Evolutionary conservation across 2,329 filamentous ascomycete genomes (phyloP).

Genomic region (Metarhizium rileyi): DNA sequence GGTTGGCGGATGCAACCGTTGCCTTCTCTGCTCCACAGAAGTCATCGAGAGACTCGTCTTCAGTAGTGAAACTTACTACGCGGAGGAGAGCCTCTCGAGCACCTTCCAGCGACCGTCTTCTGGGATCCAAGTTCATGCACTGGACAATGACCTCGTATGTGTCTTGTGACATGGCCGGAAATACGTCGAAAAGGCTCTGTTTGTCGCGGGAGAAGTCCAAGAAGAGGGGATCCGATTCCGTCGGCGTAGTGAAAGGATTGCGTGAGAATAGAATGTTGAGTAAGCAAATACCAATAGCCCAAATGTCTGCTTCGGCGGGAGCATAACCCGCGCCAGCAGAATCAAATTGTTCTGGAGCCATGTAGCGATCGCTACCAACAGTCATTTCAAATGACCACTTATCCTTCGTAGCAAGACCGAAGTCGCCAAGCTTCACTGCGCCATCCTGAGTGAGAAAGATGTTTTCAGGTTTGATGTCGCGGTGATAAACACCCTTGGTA

Average conservation of each 20-base stretch:
- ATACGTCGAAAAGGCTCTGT: constrained; percentile 94
- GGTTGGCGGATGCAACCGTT: constrained; percentile 73
- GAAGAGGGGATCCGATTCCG: constrained; percentile 84
- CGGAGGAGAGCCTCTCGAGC: constrained; percentile 70
- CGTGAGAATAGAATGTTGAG: constrained; percentile 94
- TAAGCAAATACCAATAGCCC: constrained; percentile 94
- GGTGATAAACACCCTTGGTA: constrained; percentile 82
- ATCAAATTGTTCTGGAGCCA: constrained; percentile 98
- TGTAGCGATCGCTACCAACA: constrained; percentile 96
- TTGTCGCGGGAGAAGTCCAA: constrained; percentile 88
- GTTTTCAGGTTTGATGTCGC: constrained; percentile 99
- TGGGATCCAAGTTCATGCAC: constrained; percentile 84
- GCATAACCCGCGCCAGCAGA: constrained; percentile 81
- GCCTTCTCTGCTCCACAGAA: constrained; percentile 80
- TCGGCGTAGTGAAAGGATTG: constrained; percentile 89
- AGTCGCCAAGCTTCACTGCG: constrained; percentile 92
- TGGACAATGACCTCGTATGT: constrained; percentile 89
- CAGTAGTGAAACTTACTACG: constrained; percentile 83
- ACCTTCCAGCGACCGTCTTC: constrained; percentile 71
- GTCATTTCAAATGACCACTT: constrained; percentile 86
- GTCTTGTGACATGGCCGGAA: constrained; percentile 97
- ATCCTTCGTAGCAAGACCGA: constrained; percentile 83
- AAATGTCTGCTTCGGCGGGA: constrained; percentile 86
- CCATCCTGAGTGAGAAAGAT: constrained; percentile 86
- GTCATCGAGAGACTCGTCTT: constrained; percentile 84